phyloP scores from a whole-genome alignment of 192 early-diverging fungal species.

The Glomus cerebriforme region DNA sequence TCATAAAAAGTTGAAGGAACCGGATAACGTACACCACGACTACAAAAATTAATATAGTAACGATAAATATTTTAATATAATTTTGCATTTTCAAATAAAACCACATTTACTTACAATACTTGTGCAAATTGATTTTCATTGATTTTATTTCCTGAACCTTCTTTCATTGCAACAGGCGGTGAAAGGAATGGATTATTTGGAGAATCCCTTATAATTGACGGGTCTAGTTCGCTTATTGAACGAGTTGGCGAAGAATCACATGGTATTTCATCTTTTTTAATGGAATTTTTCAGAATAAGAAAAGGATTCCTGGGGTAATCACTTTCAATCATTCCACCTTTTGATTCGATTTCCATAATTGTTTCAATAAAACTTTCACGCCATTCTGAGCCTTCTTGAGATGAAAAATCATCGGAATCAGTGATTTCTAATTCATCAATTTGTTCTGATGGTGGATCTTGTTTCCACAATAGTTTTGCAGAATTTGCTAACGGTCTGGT shows the following conservation, averaged over 20 bases:
- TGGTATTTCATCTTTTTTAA: not conserved
- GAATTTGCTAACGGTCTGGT: not conserved
- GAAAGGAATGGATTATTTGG: not conserved
- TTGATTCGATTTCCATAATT: not conserved
- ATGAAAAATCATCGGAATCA: not conserved
- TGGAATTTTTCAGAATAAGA: not conserved
- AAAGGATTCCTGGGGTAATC: not conserved
- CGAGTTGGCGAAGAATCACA: not conserved
- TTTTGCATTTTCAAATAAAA: not conserved
- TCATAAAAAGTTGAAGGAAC: not conserved
- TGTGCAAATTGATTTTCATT: not conserved
- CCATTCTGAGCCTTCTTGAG: not conserved
- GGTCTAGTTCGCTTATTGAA: not conserved
- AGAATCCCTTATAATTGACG: not conserved
- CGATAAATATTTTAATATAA: not conserved
- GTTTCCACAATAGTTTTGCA: not conserved
- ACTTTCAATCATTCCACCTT: not conserved
- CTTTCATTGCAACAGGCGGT: not conserved
- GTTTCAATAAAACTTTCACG: not conserved
- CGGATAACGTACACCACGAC: not conserved
- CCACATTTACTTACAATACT: not conserved
- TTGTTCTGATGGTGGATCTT: not conserved
- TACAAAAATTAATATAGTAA: not conserved
- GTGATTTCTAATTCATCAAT: not conserved
- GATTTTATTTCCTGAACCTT: not conserved